Evolutionary conservation across 2,329 filamentous ascomycete genomes (phyloP), one percentile per base, ranked within the genome.

Genomic region (Talaromyces islandicus): DNA sequence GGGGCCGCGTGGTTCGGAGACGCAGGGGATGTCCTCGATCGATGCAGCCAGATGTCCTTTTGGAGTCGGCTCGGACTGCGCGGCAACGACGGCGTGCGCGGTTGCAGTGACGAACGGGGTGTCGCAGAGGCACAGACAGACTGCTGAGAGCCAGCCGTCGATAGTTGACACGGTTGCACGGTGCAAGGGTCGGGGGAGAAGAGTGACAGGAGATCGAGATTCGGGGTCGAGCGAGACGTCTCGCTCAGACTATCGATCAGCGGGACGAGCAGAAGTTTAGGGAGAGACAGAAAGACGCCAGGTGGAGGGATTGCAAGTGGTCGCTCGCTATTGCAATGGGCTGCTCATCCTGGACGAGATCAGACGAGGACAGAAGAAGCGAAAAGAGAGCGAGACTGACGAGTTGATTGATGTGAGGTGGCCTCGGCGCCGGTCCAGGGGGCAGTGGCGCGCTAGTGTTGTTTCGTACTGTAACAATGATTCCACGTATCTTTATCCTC

Each of bases 21-120:
- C 59, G 35, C 54, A 61, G 59, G 41, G 52, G 52, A n/a, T 46
- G 38, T 7, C 19, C 21, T 46, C 21, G 43, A 46, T 21, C 43
- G 43, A 46, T 32, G 17, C 32, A 48, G 56, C 46, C 54, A 54
- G 41, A 46, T 57, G 61, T 56, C 50, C 59, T 60, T 54, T 35
- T 35, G 3, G 29, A 19, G 53, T 19, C 21, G 17, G 29, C 14
- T 43, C n/a, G 19, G 24, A 52, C 24, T 52, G 48, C 48, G 48
- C 43, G 35, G 35, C 35, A 2, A 38, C 35, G 35, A 38, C 14
- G n/a, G 35, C 35, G 35, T 38, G 35, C 17, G 35, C 35, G 12
- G 14, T 38, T 38, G 32, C 32, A 14, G 32, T 38, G 35, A 38
- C 35, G 35, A 38, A n/a, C 35, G 7, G 7, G n/a, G 35, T 21